Evolutionary conservation across 352 stramenopile species (phyloP).

Genomic region (Sclerospora graminicola): DNA sequence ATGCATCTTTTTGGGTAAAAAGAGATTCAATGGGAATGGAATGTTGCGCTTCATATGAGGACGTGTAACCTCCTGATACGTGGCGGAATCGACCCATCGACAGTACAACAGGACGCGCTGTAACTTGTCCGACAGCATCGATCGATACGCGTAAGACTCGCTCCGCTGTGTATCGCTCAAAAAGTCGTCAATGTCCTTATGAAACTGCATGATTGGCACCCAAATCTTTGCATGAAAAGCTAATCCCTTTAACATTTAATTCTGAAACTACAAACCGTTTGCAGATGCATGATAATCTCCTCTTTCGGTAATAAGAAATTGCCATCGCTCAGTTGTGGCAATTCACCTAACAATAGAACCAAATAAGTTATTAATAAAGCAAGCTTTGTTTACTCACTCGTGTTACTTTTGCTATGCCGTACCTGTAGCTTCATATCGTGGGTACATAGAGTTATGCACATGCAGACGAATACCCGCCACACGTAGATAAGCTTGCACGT

Average conservation of each 20-base stretch:
- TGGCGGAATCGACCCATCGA: slow-evolving; percentile 76
- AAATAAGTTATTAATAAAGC: too few species aligned
- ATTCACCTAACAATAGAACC: slow-evolving; percentile 20
- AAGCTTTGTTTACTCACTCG: too few species aligned
- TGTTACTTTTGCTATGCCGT: too few species aligned
- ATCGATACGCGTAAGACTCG: slow-evolving; percentile 75
- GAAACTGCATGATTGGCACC: slow-evolving; percentile 66
- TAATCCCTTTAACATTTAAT: too few species aligned
- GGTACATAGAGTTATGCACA: slow-evolving; percentile 82
- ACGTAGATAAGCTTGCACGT: slow-evolving; percentile 78
- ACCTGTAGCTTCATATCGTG: slow-evolving; percentile 69
- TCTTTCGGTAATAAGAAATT: slow-evolving; percentile 81
- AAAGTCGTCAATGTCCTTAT: slow-evolving; percentile 66
- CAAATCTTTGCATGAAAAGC: too few species aligned
- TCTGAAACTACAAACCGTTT: slow-evolving; percentile 36
- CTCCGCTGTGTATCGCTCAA: slow-evolving; percentile 61
- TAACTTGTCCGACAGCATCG: slow-evolving; percentile 77
- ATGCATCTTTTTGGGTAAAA: slow-evolving; percentile 82
- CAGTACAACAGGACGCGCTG: slow-evolving; percentile 74
- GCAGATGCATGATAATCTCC: slow-evolving; percentile 79
- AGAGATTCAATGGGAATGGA: slow-evolving; percentile 74
- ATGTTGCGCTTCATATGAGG: slow-evolving; percentile 73
- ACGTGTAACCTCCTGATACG: slow-evolving; percentile 77
- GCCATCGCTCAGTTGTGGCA: slow-evolving; percentile 78
- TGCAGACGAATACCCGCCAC: slow-evolving; percentile 65